Evolutionary conservation across 805 yeast species (phyloP).

Genomic region (Wickerhamia fluorescens): DNA sequence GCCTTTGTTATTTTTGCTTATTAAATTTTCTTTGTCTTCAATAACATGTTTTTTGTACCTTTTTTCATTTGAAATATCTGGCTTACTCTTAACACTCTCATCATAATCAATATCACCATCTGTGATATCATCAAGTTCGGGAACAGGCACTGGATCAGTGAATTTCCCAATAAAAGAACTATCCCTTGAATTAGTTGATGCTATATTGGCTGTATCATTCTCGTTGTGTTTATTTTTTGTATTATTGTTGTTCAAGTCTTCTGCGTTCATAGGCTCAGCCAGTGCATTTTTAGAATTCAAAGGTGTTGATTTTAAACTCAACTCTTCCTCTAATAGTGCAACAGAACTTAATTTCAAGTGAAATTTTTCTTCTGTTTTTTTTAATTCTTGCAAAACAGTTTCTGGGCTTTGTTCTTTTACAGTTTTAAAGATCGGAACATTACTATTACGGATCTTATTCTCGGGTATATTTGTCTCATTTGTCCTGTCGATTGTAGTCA

Average conservation of each 20-base stretch:
- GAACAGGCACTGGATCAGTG: no score
- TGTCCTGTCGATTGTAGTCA: no score
- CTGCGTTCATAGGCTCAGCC: slow-evolving; percentile 5
- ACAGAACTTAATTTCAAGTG: slow-evolving; percentile 16
- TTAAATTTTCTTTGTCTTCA: no score
- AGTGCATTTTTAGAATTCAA: slow-evolving; percentile 1
- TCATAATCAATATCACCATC: no score
- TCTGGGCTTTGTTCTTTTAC: slow-evolving; percentile 20
- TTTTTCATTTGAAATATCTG: no score
- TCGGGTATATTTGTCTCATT: slow-evolving; percentile 2
- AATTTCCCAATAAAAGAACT: no score
- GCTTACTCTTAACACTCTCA: no score
- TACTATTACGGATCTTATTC: slow-evolving; percentile 9
- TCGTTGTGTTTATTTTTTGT: not conserved
- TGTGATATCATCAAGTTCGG: slow-evolving; percentile 1
- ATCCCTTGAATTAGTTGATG: no score
- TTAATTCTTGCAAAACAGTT: slow-evolving; percentile 12
- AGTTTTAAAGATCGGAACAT: slow-evolving; percentile 20
- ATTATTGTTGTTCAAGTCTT: slow-evolving; percentile 3
- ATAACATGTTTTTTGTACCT: no score
- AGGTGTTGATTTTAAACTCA: slow-evolving; percentile 4
- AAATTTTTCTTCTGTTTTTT: slow-evolving; percentile 18
- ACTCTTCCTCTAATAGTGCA: slow-evolving; percentile 13
- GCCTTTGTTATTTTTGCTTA: no score
- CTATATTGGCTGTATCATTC: slow-evolving; percentile 1